Evolutionary conservation across 108 stramenopile species (phyloP).

Genomic region (Fragilaria crotonensis): DNA sequence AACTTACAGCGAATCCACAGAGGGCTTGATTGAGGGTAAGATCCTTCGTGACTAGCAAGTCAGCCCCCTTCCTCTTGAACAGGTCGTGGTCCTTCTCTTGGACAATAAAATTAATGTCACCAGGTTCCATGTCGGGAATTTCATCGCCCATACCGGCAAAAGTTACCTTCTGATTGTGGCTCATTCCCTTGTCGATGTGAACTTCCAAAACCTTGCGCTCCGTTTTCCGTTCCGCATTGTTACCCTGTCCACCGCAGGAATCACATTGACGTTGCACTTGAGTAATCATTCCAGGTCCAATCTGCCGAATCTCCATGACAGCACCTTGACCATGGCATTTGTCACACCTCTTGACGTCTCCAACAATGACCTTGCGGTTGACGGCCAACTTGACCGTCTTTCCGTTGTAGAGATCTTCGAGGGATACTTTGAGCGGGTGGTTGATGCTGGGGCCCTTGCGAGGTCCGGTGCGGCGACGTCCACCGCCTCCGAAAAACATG

Average conservation of each 20-base stretch:
- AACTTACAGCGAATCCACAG: slow-evolving; percentile 71
- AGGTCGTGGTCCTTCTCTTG: slow-evolving; percentile 91
- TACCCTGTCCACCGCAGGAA: slow-evolving; percentile 71
- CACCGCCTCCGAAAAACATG: slow-evolving; percentile 90
- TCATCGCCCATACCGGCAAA: slow-evolving; percentile 93
- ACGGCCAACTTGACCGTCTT: slow-evolving; percentile 91
- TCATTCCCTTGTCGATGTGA: slow-evolving; percentile 92
- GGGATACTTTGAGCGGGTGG: slow-evolving; percentile 84
- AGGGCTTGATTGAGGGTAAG: slow-evolving; percentile 90
- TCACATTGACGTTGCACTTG: slow-evolving; percentile 80
- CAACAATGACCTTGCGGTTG: slow-evolving; percentile 85
- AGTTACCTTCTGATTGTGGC: slow-evolving; percentile 87
- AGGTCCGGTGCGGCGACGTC: slow-evolving; percentile 53
- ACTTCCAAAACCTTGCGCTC: slow-evolving; percentile 87
- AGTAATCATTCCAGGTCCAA: slow-evolving; percentile 89
- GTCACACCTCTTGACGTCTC: slow-evolving; percentile 54
- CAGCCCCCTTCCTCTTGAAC: slow-evolving; percentile 92
- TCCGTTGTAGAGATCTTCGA: slow-evolving; percentile 96
- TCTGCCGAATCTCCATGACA: slow-evolving; percentile 77
- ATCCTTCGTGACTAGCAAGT: slow-evolving; percentile 83
- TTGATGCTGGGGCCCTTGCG: slow-evolving; percentile 91
- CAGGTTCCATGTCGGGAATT: slow-evolving; percentile 83
- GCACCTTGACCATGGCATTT: slow-evolving; percentile 84
- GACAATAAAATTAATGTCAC: slow-evolving; percentile 94
- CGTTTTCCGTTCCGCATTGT: slow-evolving; percentile 48